Evolutionary conservation across 108 stramenopile species (phyloP), one percentile per base, ranked within the genome.

Genomic region (Asterionellopsis glacialis): DNA sequence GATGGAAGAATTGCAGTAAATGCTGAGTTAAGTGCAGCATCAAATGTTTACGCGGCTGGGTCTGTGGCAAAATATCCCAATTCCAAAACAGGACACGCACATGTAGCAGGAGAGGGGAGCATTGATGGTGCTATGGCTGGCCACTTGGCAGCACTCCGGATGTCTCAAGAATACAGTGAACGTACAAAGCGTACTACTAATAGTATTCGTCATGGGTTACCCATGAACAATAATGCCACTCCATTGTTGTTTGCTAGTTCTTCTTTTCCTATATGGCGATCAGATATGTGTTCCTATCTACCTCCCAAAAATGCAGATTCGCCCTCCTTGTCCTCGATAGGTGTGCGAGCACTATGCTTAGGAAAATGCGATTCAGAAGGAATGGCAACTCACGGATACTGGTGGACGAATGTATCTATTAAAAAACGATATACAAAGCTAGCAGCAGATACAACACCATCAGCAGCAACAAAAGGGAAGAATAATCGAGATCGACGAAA

Each of bases 1-100:
- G 91, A 92, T 65, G 91, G 91, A 13, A 54, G 84, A 26, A 62
- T 88, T 18, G 68, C 47, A 13, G 60, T 61, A 26, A 84, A 80
- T 57, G 42, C 79, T 11, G 91, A 93, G 61, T 77, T 90, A 14
- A 49, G 57, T 51, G 91, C 81, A 12, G 87, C 88, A 19, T 81
- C 83, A 2, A 62, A 69, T 11, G 68, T 93, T 0, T 93, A 74
- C 57, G 88, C 88, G 18, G 91, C 91, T 22, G 91, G 91, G 27
- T 79, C 84, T 14, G 88, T 85, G 4, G 88, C 91, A 33, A 82
- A 80, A 56, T 88, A 75, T 72, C 86, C 88, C 19, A 85, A 86
- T 69, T 49, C 64, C 2, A 45, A 59, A 14, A 90, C 84, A 15
- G 91, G 91, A 9, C 66, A 79, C 33, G 77, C 91, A 0, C 65